A percentile compares a stretch with the other conserved stretches of the same genome.
Conservation (phyloP, 2,329 filamentous ascomycete genomes). For the Zymoseptoria crescenta region DNA sequence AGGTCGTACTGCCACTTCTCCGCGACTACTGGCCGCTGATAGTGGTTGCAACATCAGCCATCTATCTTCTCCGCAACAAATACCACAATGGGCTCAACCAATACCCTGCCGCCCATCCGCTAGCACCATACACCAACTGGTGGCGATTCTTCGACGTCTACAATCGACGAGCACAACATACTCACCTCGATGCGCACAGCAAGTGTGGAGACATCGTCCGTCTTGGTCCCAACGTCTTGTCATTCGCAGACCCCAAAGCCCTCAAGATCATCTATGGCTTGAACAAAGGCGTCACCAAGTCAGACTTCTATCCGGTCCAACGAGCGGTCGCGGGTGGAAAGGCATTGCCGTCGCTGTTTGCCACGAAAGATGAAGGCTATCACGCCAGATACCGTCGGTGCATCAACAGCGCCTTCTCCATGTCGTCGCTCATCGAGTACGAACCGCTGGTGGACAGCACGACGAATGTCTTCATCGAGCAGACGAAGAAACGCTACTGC, state of each 20-base stretch:
- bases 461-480: conserved; percentile 58
- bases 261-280: conserved; percentile 72
- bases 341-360: conserved; percentile 65
- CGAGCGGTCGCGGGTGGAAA: conserved; percentile 63
- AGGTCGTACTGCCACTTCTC: conserved; percentile 19
- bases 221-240: conserved; percentile 64
- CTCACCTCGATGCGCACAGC: conserved; percentile 59
- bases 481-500: conserved; percentile 38
- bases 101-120: conserved; percentile 59
- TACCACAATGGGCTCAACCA: conserved; percentile 53
- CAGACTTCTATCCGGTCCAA: conserved; percentile 74
- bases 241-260: conserved; percentile 65
- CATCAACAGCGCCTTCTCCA: conserved; percentile 69
- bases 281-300: conserved; percentile 76
- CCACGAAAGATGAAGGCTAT: conserved; percentile 65
- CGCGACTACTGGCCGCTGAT: conserved; percentile 36
- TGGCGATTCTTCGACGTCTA: conserved; percentile 68
- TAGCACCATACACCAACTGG: conserved; percentile 62
- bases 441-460: conserved; percentile 74
- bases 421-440: conserved; percentile 69
- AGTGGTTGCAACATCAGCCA: conserved; percentile 26
- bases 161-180: conserved; percentile 56
- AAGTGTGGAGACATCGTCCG: conserved; percentile 68
- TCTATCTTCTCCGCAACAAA: conserved; percentile 38
- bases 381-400: conserved; percentile 67